Base-by-base conservation (phyloP, 2,329 filamentous ascomycete genomes). In the Fusarium gaditjirri region DNA sequence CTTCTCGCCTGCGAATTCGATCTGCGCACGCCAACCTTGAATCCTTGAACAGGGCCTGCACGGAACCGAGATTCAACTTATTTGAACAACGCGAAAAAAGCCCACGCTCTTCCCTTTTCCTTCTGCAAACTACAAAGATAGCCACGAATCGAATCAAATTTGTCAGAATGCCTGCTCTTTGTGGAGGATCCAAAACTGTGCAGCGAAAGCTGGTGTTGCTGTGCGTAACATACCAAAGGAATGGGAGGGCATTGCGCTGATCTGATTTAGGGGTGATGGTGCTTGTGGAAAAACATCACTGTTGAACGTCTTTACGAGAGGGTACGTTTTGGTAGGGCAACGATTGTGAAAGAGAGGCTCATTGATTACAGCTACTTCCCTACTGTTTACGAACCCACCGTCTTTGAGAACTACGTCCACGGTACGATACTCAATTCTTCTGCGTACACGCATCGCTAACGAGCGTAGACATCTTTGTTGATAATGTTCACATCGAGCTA, bases 341-440 rank as follows among this genome's bases (percentile, higher is more conserved):
- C 13, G 33, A 38, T 16, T 70, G 16, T 23, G 29, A n/a, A 33
- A 50, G 43, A 57, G 39, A 44, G 14, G 43, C 75, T 80, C 47
- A 71, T 65, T 27, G 46, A 58, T 65, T 55, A 43, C 77, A 95
- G 94, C 72, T 97, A 98, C 83, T 99, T 99, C 83, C 95, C 95
- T 56, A 98, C 95, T 64, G 95, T 98, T 79, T 98, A 98, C 85
- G 95, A 98, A 84, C 96, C 96, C 60, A 99, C 95, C 39, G 95
- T 98, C 74, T 98, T 98, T 83, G 95, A 99, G 83, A 99, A 99
- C 84, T 99, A 98, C 83, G 95, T 99, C 72, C 95, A 99, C 82
- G 94, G 94, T 97, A 88, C 80, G 88, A 53, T 21, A 19, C 38
- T 8, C 46, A 29, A 6, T 7, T 25, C 23, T 14, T 35, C 12